phyloP scores from a whole-genome alignment of 2,329 filamentous ascomycete species.

The Fusarium pseudonygamai region DNA sequence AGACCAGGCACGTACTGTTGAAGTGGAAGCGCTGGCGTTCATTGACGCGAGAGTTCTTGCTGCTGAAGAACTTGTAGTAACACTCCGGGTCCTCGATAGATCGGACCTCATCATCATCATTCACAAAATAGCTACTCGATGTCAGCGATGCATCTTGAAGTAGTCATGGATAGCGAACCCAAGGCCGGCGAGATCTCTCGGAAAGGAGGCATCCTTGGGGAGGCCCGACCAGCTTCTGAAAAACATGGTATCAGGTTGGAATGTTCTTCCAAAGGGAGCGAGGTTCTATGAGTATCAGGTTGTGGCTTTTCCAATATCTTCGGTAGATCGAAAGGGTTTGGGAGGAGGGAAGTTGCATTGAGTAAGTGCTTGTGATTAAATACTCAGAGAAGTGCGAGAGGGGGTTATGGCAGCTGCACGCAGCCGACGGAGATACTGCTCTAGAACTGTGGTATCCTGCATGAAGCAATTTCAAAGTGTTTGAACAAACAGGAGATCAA shows the following conservation, averaged over 20 bases:
- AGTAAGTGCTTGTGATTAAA: constrained; percentile 1
- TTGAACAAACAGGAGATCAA: background rate
- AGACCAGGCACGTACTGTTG: constrained; percentile 66
- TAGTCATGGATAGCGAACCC: constrained; percentile 62
- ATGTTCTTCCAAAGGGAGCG: background rate
- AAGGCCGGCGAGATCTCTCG: constrained; percentile 72
- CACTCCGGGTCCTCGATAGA: constrained; percentile 72
- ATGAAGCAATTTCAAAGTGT: background rate
- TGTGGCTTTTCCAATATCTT: background rate
- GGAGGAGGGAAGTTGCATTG: background rate
- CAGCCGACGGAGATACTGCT: constrained; percentile 1
- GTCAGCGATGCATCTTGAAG: background rate
- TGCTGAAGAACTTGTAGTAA: constrained; percentile 79
- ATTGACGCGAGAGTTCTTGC: constrained; percentile 80
- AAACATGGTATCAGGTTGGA: constrained; percentile 67
- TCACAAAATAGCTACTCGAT: constrained; percentile 76
- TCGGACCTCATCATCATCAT: constrained; percentile 77
- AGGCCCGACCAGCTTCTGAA: constrained; percentile 73
- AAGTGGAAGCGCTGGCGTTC: constrained; percentile 77
- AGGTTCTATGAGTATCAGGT: background rate
- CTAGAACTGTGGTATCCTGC: background rate
- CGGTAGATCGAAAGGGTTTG: background rate
- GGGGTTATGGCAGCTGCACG: constrained; percentile 13
- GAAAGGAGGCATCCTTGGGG: constrained; percentile 75
- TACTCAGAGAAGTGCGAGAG: background rate